A percentile compares a stretch with the other conserved stretches of the same genome.
Evolutionary conservation across 306 rosid genomes (phyloP).

Genomic region (Vigna mungo): DNA sequence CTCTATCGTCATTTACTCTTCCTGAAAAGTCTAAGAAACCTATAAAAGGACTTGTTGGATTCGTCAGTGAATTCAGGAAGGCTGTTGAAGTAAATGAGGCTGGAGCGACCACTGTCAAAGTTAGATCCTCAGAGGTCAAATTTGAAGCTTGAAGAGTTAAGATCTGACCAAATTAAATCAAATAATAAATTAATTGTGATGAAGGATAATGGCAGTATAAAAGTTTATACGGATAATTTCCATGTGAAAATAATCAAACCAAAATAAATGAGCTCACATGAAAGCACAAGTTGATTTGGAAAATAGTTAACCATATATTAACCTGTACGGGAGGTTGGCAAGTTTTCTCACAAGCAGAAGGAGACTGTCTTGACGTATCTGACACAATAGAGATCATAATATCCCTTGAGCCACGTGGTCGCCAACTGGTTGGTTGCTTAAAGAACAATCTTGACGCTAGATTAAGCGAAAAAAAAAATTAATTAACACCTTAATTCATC

Average conservation of each 20-base stretch:
- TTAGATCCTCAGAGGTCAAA: conserved; percentile 88
- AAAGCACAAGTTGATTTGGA: conserved; percentile 3
- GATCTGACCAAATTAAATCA: conserved; percentile 69
- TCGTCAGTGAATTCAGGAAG: conserved; percentile 68
- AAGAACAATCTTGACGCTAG: conserved; percentile 86
- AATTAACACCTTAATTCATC: conserved; percentile 37
- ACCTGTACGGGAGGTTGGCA: conserved; percentile 87
- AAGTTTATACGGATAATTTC: conserved; percentile 14
- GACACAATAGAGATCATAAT: conserved; percentile 82
- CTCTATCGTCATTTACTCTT: conserved; percentile 56
- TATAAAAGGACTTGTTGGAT: conserved; percentile 79
- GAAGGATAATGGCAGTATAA: conserved; percentile 3
- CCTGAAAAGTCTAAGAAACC: conserved; percentile 67
- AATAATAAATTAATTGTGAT: conserved; percentile 39
- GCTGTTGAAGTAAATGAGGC: conserved; percentile 76
- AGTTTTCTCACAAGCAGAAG: conserved; percentile 57
- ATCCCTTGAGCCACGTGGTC: conserved; percentile 78
- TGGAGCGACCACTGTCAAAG: conserved; percentile 89
- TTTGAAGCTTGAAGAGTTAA: conserved; percentile 96
- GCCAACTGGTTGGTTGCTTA: conserved; percentile 90
- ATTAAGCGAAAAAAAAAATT: conserved; percentile 28
- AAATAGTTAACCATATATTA: conserved; percentile 34
- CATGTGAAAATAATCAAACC: conserved; percentile 28
- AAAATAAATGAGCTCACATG: conserved; percentile 22
- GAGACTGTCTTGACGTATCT: conserved; percentile 67